A percentile compares a stretch with the other conserved stretches of the same genome.
phyloP scores from a whole-genome alignment of 2,329 filamentous ascomycete species.

The Xylogone sp. region DNA sequence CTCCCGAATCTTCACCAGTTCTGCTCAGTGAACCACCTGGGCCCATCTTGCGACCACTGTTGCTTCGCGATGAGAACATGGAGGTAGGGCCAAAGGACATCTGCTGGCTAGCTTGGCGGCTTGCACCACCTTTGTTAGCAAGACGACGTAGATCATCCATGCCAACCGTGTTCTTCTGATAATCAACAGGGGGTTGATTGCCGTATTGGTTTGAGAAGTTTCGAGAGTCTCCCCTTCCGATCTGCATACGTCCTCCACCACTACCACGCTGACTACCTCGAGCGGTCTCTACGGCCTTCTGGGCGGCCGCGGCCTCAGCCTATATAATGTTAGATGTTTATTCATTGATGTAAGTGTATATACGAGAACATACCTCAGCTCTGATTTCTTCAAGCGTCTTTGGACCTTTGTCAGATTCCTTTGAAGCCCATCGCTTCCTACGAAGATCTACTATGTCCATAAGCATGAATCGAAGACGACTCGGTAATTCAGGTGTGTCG shows the following conservation, averaged over 20 bases:
- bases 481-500: slow-evolving; percentile 74
- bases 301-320: slow-evolving; percentile 71
- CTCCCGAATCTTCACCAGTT: slow-evolving; percentile 77
- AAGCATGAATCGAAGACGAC: slow-evolving; percentile 93
- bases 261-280: slow-evolving; percentile 61
- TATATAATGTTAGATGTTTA: slow-evolving; percentile 28
- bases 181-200: slow-evolving; percentile 67
- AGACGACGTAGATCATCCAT: slow-evolving; percentile 90
- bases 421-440: slow-evolving; percentile 72
- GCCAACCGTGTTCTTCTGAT: slow-evolving; percentile 74
- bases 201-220: slow-evolving; percentile 72
- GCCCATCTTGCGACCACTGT: slow-evolving; percentile 79
- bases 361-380: slow-evolving; percentile 58
- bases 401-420: slow-evolving; percentile 88
- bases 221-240: slow-evolving; percentile 83
- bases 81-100: slow-evolving; percentile 74
- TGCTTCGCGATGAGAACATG: slow-evolving; percentile 85
- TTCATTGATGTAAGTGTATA: background rate
- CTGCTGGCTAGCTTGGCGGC: slow-evolving; percentile 58
- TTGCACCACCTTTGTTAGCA: slow-evolving; percentile 54
- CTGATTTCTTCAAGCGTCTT: slow-evolving; percentile 95
- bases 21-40: slow-evolving; percentile 70
- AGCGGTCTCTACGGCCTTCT: slow-evolving; percentile 73
- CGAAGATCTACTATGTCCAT: slow-evolving; percentile 90
- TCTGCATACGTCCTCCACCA: slow-evolving; percentile 62